A percentile compares a stretch with the other conserved stretches of the same genome.
These are phyloP conservation scores for Periglandula ipomoeae DNA, from an alignment of 2,329 filamentous ascomycete species.

Conservation along the genomic window DNA sequence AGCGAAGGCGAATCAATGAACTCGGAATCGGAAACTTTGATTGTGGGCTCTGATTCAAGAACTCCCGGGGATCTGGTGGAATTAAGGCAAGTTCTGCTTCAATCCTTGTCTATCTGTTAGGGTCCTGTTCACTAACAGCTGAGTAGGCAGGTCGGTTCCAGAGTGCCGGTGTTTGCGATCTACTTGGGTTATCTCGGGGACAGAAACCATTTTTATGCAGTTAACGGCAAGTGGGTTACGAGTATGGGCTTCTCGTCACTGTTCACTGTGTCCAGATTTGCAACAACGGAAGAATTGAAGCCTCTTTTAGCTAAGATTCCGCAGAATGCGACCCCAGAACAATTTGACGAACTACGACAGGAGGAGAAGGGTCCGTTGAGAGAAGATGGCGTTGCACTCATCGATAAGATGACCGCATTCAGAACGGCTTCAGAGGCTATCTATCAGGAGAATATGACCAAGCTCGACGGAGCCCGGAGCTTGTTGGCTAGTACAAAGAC, in stretches of 20 bases:
- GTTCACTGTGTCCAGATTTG: conserved; percentile 43
- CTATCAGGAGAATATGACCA: conserved; percentile 38
- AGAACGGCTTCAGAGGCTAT: conserved; percentile 30
- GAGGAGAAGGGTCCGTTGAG: conserved; percentile 34
- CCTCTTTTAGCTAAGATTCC: conserved; percentile 26
- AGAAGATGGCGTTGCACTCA: conserved; percentile 30
- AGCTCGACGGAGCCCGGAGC: conserved; percentile 36
- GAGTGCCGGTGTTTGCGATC: conserved; percentile 40
- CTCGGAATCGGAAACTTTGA: conserved; percentile 16
- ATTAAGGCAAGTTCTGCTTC: conserved; percentile 24
- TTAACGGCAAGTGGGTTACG: conserved; percentile 39
- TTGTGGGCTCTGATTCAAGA: conserved; percentile 17
- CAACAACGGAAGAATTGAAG: conserved; percentile 28
- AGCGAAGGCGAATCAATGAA: conserved; percentile 19
- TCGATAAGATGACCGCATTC: conserved; percentile 41
- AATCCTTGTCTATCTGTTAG: neutral
- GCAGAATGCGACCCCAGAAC: conserved; percentile 16
- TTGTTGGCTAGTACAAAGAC: conserved; percentile 28
- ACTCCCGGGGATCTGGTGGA: conserved; percentile 44
- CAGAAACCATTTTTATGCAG: conserved; percentile 45
- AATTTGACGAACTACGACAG: conserved; percentile 21
- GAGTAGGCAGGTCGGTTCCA: conserved; percentile 24
- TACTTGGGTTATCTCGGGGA: conserved; percentile 43
- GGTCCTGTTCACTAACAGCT: conserved; percentile 7
- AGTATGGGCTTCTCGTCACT: conserved; percentile 32